Percentiles rank a stretch among this genome's conserved stretches.
Evolutionary conservation across 768 basidiomycete genomes (phyloP).

Genomic region (Exidia glandulosa): DNA sequence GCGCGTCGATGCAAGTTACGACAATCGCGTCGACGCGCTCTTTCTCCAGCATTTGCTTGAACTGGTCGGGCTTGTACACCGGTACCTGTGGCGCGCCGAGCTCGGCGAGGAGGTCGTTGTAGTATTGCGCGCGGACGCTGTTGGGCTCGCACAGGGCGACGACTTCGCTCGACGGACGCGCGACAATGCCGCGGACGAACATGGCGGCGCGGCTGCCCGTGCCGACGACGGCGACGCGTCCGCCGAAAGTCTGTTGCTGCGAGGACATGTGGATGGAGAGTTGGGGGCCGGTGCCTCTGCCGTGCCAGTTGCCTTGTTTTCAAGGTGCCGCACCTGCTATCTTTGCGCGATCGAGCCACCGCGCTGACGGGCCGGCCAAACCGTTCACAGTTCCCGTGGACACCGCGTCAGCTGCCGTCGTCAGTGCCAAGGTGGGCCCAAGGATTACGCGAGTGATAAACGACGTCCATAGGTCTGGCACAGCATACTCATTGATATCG

Average conservation of each 20-base stretch:
- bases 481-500: no score
- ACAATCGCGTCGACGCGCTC: conserved; percentile 37
- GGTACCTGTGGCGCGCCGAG: conserved; percentile 28
- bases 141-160: conserved; percentile 41
- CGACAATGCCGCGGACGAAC: conserved; percentile 36
- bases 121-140: conserved; percentile 31
- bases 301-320: neutral
- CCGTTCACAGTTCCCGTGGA: no score
- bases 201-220: conserved; percentile 32
- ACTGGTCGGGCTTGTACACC: conserved; percentile 30
- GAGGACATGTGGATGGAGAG: neutral
- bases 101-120: conserved; percentile 29
- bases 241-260: conserved; percentile 6
- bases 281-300: no score
- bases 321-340: no score
- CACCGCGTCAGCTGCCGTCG: no score
- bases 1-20: conserved; percentile 37
- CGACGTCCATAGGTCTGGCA: no score
- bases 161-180: conserved; percentile 27
- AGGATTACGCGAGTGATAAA: no score
- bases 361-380: no score
- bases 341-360: no score
- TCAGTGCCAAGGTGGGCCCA: no score
- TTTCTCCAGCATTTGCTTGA: conserved; percentile 33
- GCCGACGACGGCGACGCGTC: conserved; percentile 32